A percentile compares a stretch with the other conserved stretches of the same genome.
These are phyloP conservation scores for Elymus sibiricus DNA, from an alignment of 176 grass and related monocot species.

Conservation along the genomic window DNA sequence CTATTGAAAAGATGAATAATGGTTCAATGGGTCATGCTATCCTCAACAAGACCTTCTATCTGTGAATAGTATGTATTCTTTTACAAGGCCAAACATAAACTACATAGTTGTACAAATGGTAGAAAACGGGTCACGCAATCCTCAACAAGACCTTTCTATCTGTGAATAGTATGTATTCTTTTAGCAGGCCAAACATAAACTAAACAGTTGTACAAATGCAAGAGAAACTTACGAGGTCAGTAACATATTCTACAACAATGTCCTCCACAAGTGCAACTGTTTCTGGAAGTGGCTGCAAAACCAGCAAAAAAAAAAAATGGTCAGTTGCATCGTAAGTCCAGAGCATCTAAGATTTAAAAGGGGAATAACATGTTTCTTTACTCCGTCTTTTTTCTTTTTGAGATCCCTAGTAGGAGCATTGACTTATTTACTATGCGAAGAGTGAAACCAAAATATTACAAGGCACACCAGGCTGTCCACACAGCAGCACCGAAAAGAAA, in stretches of 20 bases:
- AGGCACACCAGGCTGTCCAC: neutral
- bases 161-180: neutral
- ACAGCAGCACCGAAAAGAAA: neutral
- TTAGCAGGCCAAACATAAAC: slow-evolving; percentile 2
- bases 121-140: neutral
- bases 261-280: slow-evolving; percentile 94
- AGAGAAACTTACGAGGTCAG: slow-evolving; percentile 70
- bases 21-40: neutral
- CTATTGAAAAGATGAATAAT: neutral
- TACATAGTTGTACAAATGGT: neutral
- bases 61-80: neutral
- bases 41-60: neutral
- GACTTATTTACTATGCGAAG: neutral
- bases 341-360: neutral
- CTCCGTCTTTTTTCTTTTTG: neutral
- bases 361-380: neutral
- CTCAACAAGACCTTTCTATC: neutral
- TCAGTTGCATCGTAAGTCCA: neutral
- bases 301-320: slow-evolving; percentile 19
- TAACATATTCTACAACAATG: slow-evolving; percentile 93
- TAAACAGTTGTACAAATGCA: neutral
- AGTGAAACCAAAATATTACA: neutral
- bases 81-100: slow-evolving; percentile 8
- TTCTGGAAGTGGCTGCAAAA: slow-evolving; percentile 93
- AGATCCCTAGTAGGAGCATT: neutral